These are phyloP conservation scores for Trichoderma sp. DNA, from an alignment of 2,329 filamentous ascomycete genomes.

Conservation along the genomic window DNA sequence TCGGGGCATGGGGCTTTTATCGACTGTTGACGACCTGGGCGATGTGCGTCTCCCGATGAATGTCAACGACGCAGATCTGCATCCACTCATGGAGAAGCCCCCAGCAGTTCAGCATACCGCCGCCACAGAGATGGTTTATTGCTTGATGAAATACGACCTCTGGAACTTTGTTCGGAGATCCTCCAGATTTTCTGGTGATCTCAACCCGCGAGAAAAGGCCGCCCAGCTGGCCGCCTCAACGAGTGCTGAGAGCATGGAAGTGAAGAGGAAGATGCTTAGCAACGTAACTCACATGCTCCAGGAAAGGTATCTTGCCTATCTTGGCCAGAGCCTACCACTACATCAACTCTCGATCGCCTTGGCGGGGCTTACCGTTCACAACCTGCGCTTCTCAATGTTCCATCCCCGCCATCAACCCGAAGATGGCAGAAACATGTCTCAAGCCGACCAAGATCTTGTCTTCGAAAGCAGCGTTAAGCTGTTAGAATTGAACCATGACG, in stretches of 20 bases:
- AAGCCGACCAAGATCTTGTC: conserved; percentile 5
- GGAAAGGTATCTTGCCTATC: conserved; percentile 15
- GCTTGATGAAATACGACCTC: conserved; percentile 54
- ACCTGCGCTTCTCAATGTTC: conserved; percentile 14
- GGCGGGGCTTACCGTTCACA: conserved; percentile 13
- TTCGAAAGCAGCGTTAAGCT: conserved; percentile 20
- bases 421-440: conserved; percentile 9
- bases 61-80: conserved; percentile 62
- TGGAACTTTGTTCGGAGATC: conserved; percentile 19
- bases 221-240: neutral
- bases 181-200: neutral
- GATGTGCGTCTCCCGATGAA: conserved; percentile 61
- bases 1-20: conserved; percentile 32
- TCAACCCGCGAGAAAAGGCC: conserved; percentile 16
- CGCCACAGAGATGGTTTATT: conserved; percentile 65
- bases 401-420: conserved; percentile 1
- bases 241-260: neutral
- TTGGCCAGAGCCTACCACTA: conserved; percentile 13
- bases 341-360: conserved; percentile 11
- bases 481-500: neutral
- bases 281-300: conserved; percentile 4
- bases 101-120: conserved; percentile 52
- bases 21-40: conserved; percentile 56
- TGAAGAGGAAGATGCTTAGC: neutral
- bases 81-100: conserved; percentile 55